Conservation (phyloP, 108 stramenopile genomes). For the Fistulifera solaris region DNA sequence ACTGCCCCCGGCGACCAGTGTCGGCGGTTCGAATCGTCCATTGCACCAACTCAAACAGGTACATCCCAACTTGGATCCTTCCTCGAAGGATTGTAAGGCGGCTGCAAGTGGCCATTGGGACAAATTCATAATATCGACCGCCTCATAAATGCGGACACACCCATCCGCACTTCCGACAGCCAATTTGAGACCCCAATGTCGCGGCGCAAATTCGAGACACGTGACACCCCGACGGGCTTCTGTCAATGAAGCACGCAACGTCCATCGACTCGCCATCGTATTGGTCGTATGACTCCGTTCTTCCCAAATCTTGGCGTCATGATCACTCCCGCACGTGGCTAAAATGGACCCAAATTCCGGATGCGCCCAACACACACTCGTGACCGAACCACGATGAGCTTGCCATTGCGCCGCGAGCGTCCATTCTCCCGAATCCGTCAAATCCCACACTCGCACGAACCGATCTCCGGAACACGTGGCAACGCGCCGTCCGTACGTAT, state of each 20-base stretch:
- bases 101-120: conserved; percentile 79
- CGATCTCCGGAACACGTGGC: conserved; percentile 87
- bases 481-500: conserved; percentile 90
- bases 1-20: conserved; percentile 66
- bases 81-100: conserved; percentile 34
- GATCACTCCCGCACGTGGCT: conserved; percentile 85
- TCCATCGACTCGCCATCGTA: conserved; percentile 48
- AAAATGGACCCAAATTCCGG: conserved; percentile 92
- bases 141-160: conserved; percentile 79
- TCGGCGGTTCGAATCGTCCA: conserved; percentile 86
- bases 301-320: conserved; percentile 87
- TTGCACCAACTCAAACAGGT: conserved; percentile 85
- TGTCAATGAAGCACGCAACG: conserved; percentile 58
- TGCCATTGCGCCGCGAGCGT: conserved; percentile 70
- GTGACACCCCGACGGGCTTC: conserved; percentile 77
- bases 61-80: conserved; percentile 33
- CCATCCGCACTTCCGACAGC: conserved; percentile 89
- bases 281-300: conserved; percentile 40
- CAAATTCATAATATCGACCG: conserved; percentile 87
- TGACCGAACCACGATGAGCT: conserved; percentile 75
- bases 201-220: conserved; percentile 86
- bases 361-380: conserved; percentile 86
- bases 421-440: conserved; percentile 65
- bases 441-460: conserved; percentile 83
- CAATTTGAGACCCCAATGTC: conserved; percentile 81